phyloP scores from a whole-genome alignment of 2,329 filamentous ascomycete species.

The Talaromyces verruculosus region DNA sequence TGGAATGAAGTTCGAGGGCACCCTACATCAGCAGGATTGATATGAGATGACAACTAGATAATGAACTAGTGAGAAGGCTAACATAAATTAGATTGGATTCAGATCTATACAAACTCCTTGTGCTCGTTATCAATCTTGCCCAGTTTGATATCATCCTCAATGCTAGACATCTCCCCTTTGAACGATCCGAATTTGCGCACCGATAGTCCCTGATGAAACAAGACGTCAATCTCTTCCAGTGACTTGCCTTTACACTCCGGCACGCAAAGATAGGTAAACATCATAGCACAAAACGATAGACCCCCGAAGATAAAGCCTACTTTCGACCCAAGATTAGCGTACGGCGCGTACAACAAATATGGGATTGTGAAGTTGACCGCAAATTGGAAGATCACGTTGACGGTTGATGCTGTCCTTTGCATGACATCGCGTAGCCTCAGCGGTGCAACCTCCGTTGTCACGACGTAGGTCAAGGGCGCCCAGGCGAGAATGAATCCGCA shows the following conservation, averaged over 20 bases:
- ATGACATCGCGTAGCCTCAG: conserved; percentile 20
- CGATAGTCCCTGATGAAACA: background rate
- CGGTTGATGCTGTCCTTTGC: background rate
- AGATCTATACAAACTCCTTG: background rate
- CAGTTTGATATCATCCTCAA: background rate
- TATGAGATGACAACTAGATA: background rate
- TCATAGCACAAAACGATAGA: background rate
- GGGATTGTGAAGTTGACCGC: background rate
- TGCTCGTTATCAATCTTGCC: background rate
- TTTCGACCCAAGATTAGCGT: background rate
- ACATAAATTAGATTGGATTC: background rate
- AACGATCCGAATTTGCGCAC: background rate
- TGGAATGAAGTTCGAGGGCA: background rate
- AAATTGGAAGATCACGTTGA: background rate
- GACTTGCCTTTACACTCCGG: background rate
- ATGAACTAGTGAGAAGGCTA: background rate
- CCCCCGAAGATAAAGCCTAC: conserved; percentile 6
- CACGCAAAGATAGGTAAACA: background rate
- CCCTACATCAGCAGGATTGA: background rate
- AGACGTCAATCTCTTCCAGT: background rate
- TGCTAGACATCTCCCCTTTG: background rate
- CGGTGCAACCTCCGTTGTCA: conserved; percentile 24
- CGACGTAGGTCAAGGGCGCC: conserved; percentile 26
- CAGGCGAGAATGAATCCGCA: conserved; percentile 24
- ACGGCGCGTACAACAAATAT: background rate